A percentile compares a stretch with the other conserved stretches of the same genome.
These are phyloP conservation scores for Rhododendron griersonianum DNA, from an alignment of 148 eudicot species.

Conservation along the genomic window DNA sequence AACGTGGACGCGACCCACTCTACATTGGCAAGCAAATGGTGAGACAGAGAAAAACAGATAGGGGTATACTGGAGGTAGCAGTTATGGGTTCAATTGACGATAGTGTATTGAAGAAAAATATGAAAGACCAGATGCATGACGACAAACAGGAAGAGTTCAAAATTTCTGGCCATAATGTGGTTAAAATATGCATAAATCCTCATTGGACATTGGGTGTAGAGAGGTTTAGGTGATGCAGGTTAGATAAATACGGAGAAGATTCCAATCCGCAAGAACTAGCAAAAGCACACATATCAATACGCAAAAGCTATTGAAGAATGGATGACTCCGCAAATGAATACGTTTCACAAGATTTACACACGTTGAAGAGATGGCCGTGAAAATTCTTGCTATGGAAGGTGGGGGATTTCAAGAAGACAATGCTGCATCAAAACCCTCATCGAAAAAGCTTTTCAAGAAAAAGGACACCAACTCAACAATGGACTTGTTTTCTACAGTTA, in stretches of 20 bases:
- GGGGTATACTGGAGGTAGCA: too few species aligned
- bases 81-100: too few species aligned
- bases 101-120: background rate
- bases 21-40: too few species aligned
- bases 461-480: background rate
- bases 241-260: background rate
- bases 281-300: background rate
- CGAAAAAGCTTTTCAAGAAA: background rate
- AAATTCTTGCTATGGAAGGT: background rate
- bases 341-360: background rate
- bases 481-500: background rate
- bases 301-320: background rate
- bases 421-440: background rate
- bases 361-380: background rate
- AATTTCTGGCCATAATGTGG: background rate
- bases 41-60: too few species aligned
- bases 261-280: background rate
- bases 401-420: background rate
- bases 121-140: background rate
- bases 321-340: background rate
- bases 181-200: background rate
- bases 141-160: background rate
- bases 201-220: background rate
- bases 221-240: background rate
- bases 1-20: too few species aligned